Conservation (phyloP, 805 yeast species). For the Helenozyma rhizophorensis region DNA sequence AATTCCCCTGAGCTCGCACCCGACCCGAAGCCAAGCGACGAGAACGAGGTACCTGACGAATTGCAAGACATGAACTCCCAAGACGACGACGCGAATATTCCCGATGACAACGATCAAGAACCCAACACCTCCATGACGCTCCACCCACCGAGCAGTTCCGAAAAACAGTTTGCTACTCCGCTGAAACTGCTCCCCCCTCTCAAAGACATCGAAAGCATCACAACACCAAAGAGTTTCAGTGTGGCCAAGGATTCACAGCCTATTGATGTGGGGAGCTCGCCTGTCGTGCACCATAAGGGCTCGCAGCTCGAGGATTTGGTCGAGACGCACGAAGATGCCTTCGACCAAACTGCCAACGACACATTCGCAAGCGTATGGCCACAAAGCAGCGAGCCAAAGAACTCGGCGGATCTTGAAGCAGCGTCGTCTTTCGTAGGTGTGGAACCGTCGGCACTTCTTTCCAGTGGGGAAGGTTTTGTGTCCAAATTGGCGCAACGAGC, state of each 20-base stretch:
- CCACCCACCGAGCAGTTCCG: conserved; percentile 2
- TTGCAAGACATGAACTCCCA: no score
- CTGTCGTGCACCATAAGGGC: conserved; percentile 13
- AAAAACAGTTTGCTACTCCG: conserved; percentile 31
- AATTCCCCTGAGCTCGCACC: no score
- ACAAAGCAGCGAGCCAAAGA: not conserved
- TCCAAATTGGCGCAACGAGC: conserved; percentile 23
- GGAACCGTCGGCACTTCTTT: conserved; percentile 15
- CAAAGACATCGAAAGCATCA: conserved; percentile 38
- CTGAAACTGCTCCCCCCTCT: conserved; percentile 38
- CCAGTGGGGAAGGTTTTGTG: conserved; percentile 13
- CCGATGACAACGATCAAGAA: not conserved
- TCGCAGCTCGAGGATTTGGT: conserved; percentile 9
- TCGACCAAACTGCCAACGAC: conserved; percentile 14
- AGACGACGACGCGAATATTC: no score
- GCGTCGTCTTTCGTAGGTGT: conserved; percentile 26
- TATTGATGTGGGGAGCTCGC: conserved; percentile 17
- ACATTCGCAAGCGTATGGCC: conserved; percentile 8
- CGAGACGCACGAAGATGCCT: conserved; percentile 13
- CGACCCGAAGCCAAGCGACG: no score
- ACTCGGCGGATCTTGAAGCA: conserved; percentile 9
- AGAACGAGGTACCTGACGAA: no score
- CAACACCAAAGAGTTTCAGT: conserved; percentile 37
- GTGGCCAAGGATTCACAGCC: conserved; percentile 32
- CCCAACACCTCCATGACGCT: conserved; percentile 9